Percentiles rank a stretch among this genome's conserved stretches.
Evolutionary conservation across 1,284 basidiomycete genomes (phyloP).

Genomic region (Ustilago bromivora): DNA sequence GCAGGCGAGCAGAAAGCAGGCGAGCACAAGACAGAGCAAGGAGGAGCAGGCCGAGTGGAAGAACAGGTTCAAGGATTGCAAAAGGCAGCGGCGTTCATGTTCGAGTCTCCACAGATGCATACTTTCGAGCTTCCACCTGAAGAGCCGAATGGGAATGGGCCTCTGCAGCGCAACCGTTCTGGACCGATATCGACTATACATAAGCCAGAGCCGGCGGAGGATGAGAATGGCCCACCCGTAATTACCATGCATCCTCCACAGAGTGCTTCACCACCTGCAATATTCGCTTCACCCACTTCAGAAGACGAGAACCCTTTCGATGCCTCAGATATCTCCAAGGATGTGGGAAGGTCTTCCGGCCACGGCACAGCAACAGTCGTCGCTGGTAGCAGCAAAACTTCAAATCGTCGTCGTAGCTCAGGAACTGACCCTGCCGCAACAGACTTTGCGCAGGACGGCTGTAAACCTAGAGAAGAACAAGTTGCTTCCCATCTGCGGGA

Average conservation of each 20-base stretch:
- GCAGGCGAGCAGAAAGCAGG: not conserved
- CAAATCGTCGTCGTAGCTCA: not conserved
- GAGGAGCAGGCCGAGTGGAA: not conserved
- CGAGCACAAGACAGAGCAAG: too few species aligned
- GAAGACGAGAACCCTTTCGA: constrained; percentile 5
- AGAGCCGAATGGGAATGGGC: constrained; percentile 36
- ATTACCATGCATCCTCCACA: constrained; percentile 37
- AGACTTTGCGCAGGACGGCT: constrained; percentile 15
- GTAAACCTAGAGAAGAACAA: constrained; percentile 12
- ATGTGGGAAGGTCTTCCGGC: not conserved
- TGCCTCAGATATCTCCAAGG: not conserved
- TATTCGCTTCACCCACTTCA: constrained; percentile 27
- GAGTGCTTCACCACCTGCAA: constrained; percentile 18
- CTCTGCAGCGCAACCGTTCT: constrained; percentile 32
- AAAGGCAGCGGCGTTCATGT: constrained; percentile 28
- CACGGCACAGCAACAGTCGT: not conserved
- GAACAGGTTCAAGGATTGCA: constrained; percentile 15
- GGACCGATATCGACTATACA: constrained; percentile 36
- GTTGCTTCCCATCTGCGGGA: constrained; percentile 15
- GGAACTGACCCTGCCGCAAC: not conserved
- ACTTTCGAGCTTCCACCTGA: constrained; percentile 34
- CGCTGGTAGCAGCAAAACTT: not conserved
- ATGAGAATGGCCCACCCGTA: constrained; percentile 1
- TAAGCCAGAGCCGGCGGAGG: constrained; percentile 2
- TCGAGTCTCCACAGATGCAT: constrained; percentile 41